Percentiles rank a stretch among this genome's conserved stretches.
Conservation (phyloP, 2,329 filamentous ascomycete genomes). For the Verticillium nonalfalfae region DNA sequence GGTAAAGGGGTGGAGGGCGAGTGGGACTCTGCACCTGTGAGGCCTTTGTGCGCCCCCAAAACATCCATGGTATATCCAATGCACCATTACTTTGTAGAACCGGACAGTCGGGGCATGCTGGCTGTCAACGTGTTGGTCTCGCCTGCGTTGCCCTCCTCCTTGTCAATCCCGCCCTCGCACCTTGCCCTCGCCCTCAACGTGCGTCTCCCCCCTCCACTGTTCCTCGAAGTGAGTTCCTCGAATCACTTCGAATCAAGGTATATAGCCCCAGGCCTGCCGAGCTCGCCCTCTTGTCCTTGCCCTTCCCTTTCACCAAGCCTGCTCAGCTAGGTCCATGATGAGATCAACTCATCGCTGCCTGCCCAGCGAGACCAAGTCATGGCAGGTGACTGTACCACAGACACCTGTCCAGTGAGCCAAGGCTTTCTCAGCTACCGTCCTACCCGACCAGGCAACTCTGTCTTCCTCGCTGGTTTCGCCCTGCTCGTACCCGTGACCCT, state of each 20-base stretch:
- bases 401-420: conserved; percentile 23
- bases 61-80: neutral
- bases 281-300: neutral
- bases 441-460: conserved; percentile 29
- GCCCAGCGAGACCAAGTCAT: conserved; percentile 14
- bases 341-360: conserved; percentile 8
- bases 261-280: conserved; percentile 7
- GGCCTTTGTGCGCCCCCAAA: neutral
- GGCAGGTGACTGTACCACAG: conserved; percentile 27
- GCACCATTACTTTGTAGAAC: neutral
- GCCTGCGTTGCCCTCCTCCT: neutral
- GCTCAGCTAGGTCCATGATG: conserved; percentile 6
- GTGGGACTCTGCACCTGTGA: neutral
- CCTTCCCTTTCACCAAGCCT: conserved; percentile 4
- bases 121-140: neutral
- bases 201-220: neutral
- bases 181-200: neutral
- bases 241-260: conserved; percentile 1
- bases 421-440: conserved; percentile 31
- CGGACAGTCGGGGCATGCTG: neutral
- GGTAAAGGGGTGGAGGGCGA: neutral
- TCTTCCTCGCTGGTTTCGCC: conserved; percentile 32
- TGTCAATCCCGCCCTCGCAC: neutral
- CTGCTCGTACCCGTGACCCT: conserved; percentile 29
- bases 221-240: no score